phyloP scores from a whole-genome alignment of 225 moss, liverwort and hornwort genomes.

The Takakia lepidozioides region DNA sequence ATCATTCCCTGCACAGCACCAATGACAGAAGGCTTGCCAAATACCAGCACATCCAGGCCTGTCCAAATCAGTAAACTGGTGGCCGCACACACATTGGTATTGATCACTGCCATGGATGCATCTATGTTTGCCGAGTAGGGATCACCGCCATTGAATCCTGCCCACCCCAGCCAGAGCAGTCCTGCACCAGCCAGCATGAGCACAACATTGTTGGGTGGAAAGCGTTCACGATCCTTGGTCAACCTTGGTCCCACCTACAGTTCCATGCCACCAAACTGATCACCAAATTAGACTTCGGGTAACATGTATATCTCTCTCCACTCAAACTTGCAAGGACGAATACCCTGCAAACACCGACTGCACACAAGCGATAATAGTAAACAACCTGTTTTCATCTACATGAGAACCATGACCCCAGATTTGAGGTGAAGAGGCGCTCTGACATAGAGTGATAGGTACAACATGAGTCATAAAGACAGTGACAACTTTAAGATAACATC shows the following conservation, averaged over 20 bases:
- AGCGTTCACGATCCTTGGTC: constrained; percentile 40
- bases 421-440: too few relatives aligned
- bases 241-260: constrained; percentile 41
- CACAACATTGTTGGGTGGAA: constrained; percentile 48
- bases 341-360: background rate
- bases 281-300: too few relatives aligned
- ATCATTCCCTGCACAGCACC: constrained; percentile 60
- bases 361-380: background rate
- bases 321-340: background rate
- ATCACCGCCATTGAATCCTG: constrained; percentile 51
- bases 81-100: constrained; percentile 52
- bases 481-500: too few relatives aligned
- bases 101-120: constrained; percentile 39
- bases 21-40: constrained; percentile 46
- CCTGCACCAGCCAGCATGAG: constrained; percentile 51
- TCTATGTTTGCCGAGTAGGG: constrained; percentile 47
- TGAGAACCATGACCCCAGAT: too few relatives aligned
- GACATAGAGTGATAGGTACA: too few relatives aligned
- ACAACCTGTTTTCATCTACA: too few relatives aligned
- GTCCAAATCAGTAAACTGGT: constrained; percentile 45
- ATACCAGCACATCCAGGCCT: constrained; percentile 36
- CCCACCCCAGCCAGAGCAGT: constrained; percentile 48
- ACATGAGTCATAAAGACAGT: too few relatives aligned
- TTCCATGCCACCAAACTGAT: too few relatives aligned
- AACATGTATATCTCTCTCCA: background rate